Conservation (phyloP, 2,329 filamentous ascomycete species). For the Magnaporthales sp. region DNA sequence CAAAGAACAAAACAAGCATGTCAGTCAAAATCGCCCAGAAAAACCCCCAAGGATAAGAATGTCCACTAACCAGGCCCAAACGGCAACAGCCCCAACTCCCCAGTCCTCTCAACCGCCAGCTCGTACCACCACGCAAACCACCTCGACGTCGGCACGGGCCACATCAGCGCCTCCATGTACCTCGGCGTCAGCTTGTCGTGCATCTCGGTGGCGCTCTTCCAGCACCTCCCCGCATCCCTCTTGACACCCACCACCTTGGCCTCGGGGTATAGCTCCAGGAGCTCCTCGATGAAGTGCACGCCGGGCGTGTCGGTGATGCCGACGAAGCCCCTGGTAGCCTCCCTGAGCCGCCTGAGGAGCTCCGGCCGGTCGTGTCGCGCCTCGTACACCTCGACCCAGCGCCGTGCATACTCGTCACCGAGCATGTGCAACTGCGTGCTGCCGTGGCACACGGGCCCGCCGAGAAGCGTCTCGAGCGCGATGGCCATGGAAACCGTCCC, state of each 20-base stretch:
- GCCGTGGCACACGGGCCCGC: background rate
- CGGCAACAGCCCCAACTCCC: background rate
- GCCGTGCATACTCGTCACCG: background rate
- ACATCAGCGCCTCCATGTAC: background rate
- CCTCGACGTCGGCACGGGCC: background rate
- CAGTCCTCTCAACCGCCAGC: background rate
- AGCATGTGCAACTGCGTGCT: background rate
- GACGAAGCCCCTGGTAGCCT: background rate
- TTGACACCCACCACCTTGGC: conserved; percentile 31
- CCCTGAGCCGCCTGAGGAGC: background rate
- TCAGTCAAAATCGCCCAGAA: background rate
- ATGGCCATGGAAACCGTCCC: background rate
- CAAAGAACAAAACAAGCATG: too few relatives aligned
- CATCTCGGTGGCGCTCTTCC: background rate
- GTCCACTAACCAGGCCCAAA: background rate
- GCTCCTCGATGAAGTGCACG: conserved; percentile 29
- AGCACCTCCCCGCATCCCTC: background rate
- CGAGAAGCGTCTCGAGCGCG: background rate
- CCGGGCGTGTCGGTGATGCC: conserved; percentile 9
- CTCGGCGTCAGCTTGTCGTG: background rate
- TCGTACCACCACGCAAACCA: background rate
- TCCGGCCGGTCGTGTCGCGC: background rate
- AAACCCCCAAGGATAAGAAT: background rate
- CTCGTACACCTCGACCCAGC: background rate
- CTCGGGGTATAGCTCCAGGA: conserved; percentile 36